Percentiles rank a stretch among this genome's conserved stretches.
Conservation (phyloP, 2,329 filamentous ascomycete species). For the Colletotrichum godetiae region DNA sequence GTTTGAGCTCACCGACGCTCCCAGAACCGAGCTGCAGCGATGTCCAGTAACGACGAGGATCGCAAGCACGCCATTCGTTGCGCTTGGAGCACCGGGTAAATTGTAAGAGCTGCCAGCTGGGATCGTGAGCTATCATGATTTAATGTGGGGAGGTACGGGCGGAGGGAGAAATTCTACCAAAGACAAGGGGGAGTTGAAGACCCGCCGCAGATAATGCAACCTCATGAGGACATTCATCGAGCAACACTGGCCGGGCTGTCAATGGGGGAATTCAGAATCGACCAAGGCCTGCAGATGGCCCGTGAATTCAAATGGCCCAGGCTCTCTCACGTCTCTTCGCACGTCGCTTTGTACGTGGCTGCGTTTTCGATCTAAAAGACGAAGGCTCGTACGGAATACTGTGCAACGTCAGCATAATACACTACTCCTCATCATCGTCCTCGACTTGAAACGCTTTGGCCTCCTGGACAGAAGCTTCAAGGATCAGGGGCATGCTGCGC, state of each 20-base stretch:
- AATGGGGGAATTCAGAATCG: neutral
- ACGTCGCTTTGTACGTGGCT: neutral
- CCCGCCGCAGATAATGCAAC: conserved; percentile 19
- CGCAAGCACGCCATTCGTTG: neutral
- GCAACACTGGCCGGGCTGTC: conserved; percentile 4
- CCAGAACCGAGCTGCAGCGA: neutral
- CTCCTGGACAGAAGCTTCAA: neutral
- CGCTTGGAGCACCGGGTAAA: neutral
- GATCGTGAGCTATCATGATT: neutral
- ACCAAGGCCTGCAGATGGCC: neutral
- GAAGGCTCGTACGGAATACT: neutral
- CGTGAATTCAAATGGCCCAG: neutral
- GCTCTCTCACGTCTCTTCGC: neutral
- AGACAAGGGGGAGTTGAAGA: neutral
- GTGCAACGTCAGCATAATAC: neutral
- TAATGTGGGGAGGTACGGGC: neutral
- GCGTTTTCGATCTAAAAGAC: neutral
- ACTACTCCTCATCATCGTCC: neutral
- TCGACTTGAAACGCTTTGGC: conserved; percentile 2
- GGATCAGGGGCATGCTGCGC: neutral
- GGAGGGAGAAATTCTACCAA: neutral
- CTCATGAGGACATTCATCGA: neutral
- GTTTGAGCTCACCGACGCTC: neutral
- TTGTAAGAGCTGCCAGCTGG: neutral
- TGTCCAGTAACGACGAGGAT: neutral